Evolutionary conservation across 352 stramenopile genomes (phyloP), one percentile per base, ranked within the genome.

Genomic region (Phytophthora citricola): DNA sequence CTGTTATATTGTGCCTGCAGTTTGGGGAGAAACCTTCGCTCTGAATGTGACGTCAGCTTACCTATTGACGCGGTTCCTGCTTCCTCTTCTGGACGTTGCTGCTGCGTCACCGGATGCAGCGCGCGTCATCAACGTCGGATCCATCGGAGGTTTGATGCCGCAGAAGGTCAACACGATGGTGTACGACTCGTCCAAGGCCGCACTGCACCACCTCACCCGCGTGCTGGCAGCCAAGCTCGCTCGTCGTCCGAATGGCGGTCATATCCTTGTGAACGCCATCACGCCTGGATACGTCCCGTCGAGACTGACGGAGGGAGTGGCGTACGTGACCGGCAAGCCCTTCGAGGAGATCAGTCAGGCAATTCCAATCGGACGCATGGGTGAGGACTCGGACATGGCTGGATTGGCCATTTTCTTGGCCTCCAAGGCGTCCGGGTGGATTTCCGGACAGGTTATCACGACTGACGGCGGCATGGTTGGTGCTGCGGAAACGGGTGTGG

Each of bases 191-290:
- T 95, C 79, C 59, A 99, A 99, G 83, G 95, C 95, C 4, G 97
- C 93, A 2, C 74, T 99, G 17, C 94, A 98, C 75, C 89, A 98
- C 62, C 71, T 99, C 22, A 98, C 95, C 24, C 91, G 90, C 41
- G 90, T 97, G 45, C 58, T 99, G 32, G 88, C 95, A 0, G 79
- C 85, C 0, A 96, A 99, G 71, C 84, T 99, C 7, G 93, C 85
- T 53, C 79, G 79, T 26, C 83, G 78, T 7, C 75, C 82, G 12
- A 91, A 92, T 41, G 83, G 84, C 32, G 85, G 94, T 29, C 80
- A 91, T 68, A 98, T 99, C 58, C 93, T 97, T 5, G 95, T 98
- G n/a, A 99, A 99, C 75, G 89, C 88, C 26, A 86, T 99, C 17
- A 91, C 93, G 2, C 97, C 94, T 5, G 96, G 97, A 15, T 91